These are phyloP conservation scores for Parachaetomium inaequale DNA, from an alignment of 495 filamentous ascomycete species.

Conservation along the genomic window DNA sequence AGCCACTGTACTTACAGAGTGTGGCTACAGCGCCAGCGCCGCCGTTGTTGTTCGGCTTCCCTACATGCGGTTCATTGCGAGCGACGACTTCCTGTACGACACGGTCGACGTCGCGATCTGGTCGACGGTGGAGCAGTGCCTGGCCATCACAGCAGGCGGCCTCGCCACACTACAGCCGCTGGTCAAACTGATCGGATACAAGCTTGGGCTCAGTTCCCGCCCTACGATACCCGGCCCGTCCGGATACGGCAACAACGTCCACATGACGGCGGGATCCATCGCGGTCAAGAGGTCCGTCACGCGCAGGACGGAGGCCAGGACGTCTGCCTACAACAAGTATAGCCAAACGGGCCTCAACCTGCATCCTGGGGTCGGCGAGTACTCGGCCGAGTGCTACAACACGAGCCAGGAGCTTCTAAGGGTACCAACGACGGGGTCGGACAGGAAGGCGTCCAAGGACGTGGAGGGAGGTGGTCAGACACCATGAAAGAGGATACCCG, in stretches of 20 bases:
- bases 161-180: constrained; percentile 37
- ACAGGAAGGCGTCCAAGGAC: neutral
- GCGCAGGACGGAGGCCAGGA: neutral
- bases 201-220: constrained; percentile 9
- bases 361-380: constrained; percentile 10
- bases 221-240: constrained; percentile 1
- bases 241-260: neutral
- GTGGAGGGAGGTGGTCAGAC: neutral
- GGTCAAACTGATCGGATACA: constrained; percentile 15
- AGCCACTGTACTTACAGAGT: neutral
- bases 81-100: constrained; percentile 32
- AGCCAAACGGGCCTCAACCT: constrained; percentile 3
- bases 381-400: constrained; percentile 18
- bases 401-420: constrained; percentile 17
- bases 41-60: constrained; percentile 32
- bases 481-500: neutral
- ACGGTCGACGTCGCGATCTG: constrained; percentile 34
- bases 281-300: constrained; percentile 17
- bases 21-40: constrained; percentile 26
- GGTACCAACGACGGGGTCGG: neutral
- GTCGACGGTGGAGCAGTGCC: constrained; percentile 34
- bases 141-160: constrained; percentile 34
- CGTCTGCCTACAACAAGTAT: neutral
- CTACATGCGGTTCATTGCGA: constrained; percentile 23
- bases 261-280: neutral